Evolutionary conservation across 2,329 filamentous ascomycete species (phyloP), one percentile per base, ranked within the genome.

Genomic region (Xylaria digitata): DNA sequence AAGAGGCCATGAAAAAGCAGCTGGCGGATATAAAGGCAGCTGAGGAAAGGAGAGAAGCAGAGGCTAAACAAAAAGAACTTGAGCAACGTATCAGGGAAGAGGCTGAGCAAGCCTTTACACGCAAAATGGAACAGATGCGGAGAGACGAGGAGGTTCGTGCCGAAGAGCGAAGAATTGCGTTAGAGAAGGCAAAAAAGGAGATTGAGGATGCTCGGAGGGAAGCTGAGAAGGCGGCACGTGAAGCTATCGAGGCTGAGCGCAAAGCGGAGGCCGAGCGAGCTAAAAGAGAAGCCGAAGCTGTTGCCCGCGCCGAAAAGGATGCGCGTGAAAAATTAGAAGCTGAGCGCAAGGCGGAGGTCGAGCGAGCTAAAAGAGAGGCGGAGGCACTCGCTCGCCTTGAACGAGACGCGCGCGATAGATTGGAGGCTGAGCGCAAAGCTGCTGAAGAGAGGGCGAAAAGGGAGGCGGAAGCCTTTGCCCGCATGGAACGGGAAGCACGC

Each of bases 1-100:
- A 88, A 72, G 81, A 90, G 68, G 82, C 82, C n/a, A 84, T 90
- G 63, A 85, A 90, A 68, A 84, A 87, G 68, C 85, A 90, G 71
- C 78, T 92, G 17, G 82, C 83, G 13, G 78, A 80, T 9, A 81
- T 86, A 49, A 82, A 86, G 68, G 79, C 77, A 3, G 81, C 81
- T 34, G 78, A 84, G 63, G 82, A 81, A 34, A 80, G 78, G 68
- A 80, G 79, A 66, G 84, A 83, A 59, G 82, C 82, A 11, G 81
- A 80, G 9, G 81, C 83, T 40, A 81, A 78, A 72, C 79, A 82
- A 63, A 78, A 77, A 4, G 81, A 83, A 56, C 68, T 82, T 0
- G 83, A 86, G 67, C 78, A 78, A 11, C 79, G 81, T 69, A 84
- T 80, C 26, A 80, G 82, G 34, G 73, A 75, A 48, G 83, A 86